Percentiles rank a stretch among this genome's conserved stretches.
These are phyloP conservation scores for Penicillium sp. DNA, from an alignment of 2,329 filamentous ascomycete species.

Conservation along the genomic window DNA sequence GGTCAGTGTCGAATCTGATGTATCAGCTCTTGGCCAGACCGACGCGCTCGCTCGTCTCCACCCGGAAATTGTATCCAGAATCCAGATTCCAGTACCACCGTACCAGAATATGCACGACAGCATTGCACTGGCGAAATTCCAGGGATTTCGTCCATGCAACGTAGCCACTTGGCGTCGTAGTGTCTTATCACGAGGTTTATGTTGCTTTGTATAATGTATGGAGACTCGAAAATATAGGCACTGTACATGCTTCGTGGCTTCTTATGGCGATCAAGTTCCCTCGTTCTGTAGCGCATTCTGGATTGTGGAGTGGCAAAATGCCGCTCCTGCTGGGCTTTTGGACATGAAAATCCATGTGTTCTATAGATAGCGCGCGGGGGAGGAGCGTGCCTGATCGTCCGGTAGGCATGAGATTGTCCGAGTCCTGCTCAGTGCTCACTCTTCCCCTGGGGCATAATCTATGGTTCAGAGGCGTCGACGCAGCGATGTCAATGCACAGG, in stretches of 20 bases:
- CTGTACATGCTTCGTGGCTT: neutral
- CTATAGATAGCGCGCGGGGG: neutral
- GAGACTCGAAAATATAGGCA: too few species aligned
- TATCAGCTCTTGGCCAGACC: slow-evolving; percentile 3
- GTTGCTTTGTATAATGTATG: too few species aligned
- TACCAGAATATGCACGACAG: slow-evolving; percentile 21
- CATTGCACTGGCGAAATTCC: slow-evolving; percentile 14
- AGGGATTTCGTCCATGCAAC: slow-evolving; percentile 15
- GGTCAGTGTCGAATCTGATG: slow-evolving; percentile 14
- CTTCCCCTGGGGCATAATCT: neutral
- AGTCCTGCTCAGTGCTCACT: neutral
- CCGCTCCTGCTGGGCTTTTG: neutral
- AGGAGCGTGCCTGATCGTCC: neutral
- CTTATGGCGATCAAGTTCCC: neutral
- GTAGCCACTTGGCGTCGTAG: neutral
- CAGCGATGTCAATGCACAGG: slow-evolving; percentile 3
- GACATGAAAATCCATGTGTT: slow-evolving; percentile 3
- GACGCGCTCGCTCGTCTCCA: slow-evolving; percentile 9
- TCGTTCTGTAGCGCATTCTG: slow-evolving; percentile 2
- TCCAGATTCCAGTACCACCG: slow-evolving; percentile 12
- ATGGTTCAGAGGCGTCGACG: slow-evolving; percentile 1
- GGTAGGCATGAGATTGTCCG: neutral
- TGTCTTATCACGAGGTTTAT: neutral
- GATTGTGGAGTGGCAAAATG: slow-evolving; percentile 1
- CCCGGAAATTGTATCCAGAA: slow-evolving; percentile 12